Conservation (phyloP, 345 rosid species). For the Populus tremula region DNA sequence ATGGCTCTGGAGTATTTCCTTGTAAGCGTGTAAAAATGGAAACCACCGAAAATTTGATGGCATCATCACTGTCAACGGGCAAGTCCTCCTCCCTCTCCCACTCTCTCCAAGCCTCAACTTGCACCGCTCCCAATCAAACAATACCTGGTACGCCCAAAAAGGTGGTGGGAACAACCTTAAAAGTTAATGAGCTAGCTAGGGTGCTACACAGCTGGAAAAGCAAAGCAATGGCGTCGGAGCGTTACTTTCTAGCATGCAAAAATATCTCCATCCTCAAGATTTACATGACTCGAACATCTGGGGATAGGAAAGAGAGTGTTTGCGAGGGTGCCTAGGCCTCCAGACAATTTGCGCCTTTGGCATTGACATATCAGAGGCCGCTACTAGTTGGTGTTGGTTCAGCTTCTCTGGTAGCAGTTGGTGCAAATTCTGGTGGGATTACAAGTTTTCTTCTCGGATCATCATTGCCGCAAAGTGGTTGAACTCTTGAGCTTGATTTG, state of each 20-base stretch:
- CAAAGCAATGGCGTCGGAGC: conserved; percentile 27
- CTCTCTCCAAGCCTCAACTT: not conserved
- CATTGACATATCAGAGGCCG: conserved; percentile 59
- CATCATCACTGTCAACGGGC: not conserved
- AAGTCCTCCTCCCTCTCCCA: not conserved
- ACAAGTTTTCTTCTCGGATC: conserved; percentile 77
- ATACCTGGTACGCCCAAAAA: not conserved
- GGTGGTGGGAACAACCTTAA: not conserved
- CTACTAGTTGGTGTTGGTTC: conserved; percentile 62
- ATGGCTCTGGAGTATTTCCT: conserved; percentile 2
- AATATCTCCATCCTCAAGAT: conserved; percentile 15
- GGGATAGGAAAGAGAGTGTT: conserved; percentile 35
- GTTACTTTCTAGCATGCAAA: conserved; percentile 6
- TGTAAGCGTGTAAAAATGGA: not conserved
- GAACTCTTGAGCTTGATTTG: conserved; percentile 70
- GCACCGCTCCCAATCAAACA: not conserved
- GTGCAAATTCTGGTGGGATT: conserved; percentile 78
- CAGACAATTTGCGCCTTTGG: conserved; percentile 70
- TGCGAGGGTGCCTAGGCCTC: conserved; percentile 26
- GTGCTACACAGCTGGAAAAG: not conserved
- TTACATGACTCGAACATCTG: conserved; percentile 39
- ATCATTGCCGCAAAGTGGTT: conserved; percentile 52
- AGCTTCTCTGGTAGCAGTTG: conserved; percentile 69
- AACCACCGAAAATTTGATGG: conserved; percentile 27
- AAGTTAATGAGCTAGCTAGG: not conserved